Percentiles rank a stretch among this genome's conserved stretches.
Conservation (phyloP, 2,329 filamentous ascomycete species). For the Eurotiales sp. region DNA sequence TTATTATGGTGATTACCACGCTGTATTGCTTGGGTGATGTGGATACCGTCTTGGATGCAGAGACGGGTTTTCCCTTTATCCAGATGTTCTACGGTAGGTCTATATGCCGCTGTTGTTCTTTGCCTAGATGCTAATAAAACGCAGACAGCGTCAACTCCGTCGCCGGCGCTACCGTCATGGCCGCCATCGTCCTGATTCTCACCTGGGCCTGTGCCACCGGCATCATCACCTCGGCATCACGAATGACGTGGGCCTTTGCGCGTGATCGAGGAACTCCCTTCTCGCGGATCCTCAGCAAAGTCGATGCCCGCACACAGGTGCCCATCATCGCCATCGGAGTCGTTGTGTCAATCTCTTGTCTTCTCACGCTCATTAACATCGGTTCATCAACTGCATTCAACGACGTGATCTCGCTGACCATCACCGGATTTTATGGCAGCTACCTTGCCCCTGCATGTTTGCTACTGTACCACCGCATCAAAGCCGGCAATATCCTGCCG, state of each 20-base stretch:
- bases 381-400: slow-evolving; percentile 49
- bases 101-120: slow-evolving; percentile 30
- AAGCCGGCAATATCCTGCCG: slow-evolving; percentile 34
- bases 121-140: slow-evolving; percentile 17
- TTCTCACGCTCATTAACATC: slow-evolving; percentile 42
- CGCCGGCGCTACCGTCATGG: slow-evolving; percentile 25
- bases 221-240: slow-evolving; percentile 21
- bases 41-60: slow-evolving; percentile 39
- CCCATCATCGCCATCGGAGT: slow-evolving; percentile 26
- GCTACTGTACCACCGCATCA: slow-evolving; percentile 32
- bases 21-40: slow-evolving; percentile 54
- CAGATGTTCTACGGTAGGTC: slow-evolving; percentile 49
- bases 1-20: slow-evolving; percentile 53
- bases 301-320: slow-evolving; percentile 18
- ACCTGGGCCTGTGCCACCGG: slow-evolving; percentile 25
- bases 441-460: slow-evolving; percentile 31
- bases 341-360: slow-evolving; percentile 38
- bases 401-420: slow-evolving; percentile 46
- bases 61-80: slow-evolving; percentile 57
- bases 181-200: slow-evolving; percentile 20
- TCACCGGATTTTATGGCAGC: slow-evolving; percentile 35
- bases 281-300: slow-evolving; percentile 24
- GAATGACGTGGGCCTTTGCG: slow-evolving; percentile 35
- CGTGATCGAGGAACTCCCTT: slow-evolving; percentile 35
- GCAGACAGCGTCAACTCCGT: slow-evolving; percentile 3